Evolutionary conservation across 805 yeast species (phyloP).

Genomic region (Myxozyma kluyveri): DNA sequence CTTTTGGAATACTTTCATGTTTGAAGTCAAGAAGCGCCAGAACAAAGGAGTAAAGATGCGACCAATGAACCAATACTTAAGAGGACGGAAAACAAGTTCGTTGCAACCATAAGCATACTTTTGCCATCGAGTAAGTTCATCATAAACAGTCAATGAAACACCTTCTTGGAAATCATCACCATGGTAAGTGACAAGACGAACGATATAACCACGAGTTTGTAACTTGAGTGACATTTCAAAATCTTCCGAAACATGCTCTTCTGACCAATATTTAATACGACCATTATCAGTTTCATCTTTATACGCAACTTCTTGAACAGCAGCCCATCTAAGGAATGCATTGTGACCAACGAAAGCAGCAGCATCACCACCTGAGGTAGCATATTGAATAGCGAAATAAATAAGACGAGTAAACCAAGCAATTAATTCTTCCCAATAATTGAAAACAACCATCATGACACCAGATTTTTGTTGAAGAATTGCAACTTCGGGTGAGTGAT

Average conservation of each 20-base stretch:
- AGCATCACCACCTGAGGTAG: constrained; percentile 24
- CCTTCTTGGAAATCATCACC: constrained; percentile 24
- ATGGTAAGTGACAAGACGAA: constrained; percentile 13
- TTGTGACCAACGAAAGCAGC: constrained; percentile 29
- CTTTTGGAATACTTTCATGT: constrained; percentile 20
- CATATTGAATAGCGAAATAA: constrained; percentile 24
- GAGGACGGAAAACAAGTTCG: constrained; percentile 20
- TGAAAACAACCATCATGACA: constrained; percentile 24
- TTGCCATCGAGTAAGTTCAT: constrained; percentile 28
- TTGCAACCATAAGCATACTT: constrained; percentile 24
- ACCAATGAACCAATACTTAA: constrained; percentile 12
- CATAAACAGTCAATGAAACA: constrained; percentile 24
- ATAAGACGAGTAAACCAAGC: constrained; percentile 26
- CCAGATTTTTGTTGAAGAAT: constrained; percentile 23
- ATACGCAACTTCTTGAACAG: constrained; percentile 24
- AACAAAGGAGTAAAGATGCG: constrained; percentile 20
- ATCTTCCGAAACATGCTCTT: constrained; percentile 25
- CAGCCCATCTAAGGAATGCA: constrained; percentile 25
- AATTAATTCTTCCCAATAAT: constrained; percentile 24
- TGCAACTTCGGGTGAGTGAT: constrained; percentile 22
- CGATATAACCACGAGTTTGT: constrained; percentile 19
- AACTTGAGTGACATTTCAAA: constrained; percentile 25
- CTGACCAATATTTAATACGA: constrained; percentile 24
- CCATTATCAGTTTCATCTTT: constrained; percentile 16
- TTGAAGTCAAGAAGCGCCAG: constrained; percentile 16